Base-by-base conservation (phyloP, 2,329 filamentous ascomycete genomes). In the Colletotrichum euphorbiae region DNA sequence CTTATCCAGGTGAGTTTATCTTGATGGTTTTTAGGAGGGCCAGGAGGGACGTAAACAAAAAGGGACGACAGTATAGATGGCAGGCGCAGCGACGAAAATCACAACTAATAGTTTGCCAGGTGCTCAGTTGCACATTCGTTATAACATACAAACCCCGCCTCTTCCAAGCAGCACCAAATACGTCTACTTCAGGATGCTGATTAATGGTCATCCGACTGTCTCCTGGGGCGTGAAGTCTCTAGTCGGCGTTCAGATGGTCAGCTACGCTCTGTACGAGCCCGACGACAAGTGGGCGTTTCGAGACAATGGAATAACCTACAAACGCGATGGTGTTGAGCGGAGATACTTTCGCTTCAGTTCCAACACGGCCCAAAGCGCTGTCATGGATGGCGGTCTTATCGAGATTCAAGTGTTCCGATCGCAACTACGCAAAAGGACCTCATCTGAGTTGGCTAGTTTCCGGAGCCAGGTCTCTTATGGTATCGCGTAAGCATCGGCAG, bases 371-470 rank as follows among this genome's bases (percentile, higher is more conserved):
- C 74, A 76, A 45, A 80, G 81, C 2, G 77, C 81, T 3, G 84
- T 84, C 8, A 80, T 84, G 54, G 84, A 89, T 71, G 87, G 86
- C 11, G 87, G 87, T 2, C 73, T 87, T 2, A 85, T 89, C 54
- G 84, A 88, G 69, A 75, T 89, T 3, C 80, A 81, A 40, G 81
- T 83, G 9, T 87, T 86, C 71, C 81, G 86, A 24, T 84, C 86
- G n/a, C 81, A 77, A 62, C 81, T 81, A 6, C 80, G 85, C 45
- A 80, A 75, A 62, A 77, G 81, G 68, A 79, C 79, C 51, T 78
- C 81, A 4, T 80, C 81, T 11, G 77, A 76, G 15, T 73, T 85
- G 24, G 74, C 78, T 11, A 74, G 77, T n/a, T 86, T 83, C 69
- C 81, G 81, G 50, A 76, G 76, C 43, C 84, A 85, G 67, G 80